These are phyloP conservation scores for Plasmodium gaboni DNA, from an alignment of 169 alveolate species.

Conservation along the genomic window DNA sequence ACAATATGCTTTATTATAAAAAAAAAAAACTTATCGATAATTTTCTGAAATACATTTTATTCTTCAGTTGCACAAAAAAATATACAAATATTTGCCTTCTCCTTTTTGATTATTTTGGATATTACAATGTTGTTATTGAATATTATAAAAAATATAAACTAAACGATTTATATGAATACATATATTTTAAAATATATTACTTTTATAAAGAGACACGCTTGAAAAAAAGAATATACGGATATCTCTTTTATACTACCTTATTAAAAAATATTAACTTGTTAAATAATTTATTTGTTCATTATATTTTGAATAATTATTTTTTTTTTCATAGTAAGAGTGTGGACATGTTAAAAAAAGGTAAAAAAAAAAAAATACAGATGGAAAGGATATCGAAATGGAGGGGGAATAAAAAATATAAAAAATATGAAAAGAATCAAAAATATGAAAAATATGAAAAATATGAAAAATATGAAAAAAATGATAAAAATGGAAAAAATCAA, in stretches of 20 bases:
- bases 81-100: constrained; percentile 16
- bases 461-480: too few species aligned
- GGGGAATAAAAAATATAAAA: not conserved
- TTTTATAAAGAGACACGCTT: constrained; percentile 28
- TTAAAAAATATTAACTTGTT: constrained; percentile 13
- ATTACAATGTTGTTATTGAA: constrained; percentile 7
- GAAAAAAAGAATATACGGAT: constrained; percentile 43
- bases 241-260: constrained; percentile 25
- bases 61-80: constrained; percentile 22
- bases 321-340: constrained; percentile 7
- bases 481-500: not conserved
- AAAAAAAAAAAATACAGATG: not conserved
- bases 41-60: constrained; percentile 17
- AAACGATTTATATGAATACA: constrained; percentile 19
- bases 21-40: not conserved
- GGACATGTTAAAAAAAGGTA: not conserved
- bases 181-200: constrained; percentile 28
- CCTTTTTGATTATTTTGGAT: constrained; percentile 20
- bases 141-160: constrained; percentile 11
- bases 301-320: constrained; percentile 25
- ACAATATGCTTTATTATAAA: not conserved
- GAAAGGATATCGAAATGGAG: too few species aligned
- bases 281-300: not conserved
- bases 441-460: not conserved
- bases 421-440: not conserved